These are phyloP conservation scores for Mimosa bimucronata DNA, from an alignment of 306 rosid genomes.

Conservation along the genomic window DNA sequence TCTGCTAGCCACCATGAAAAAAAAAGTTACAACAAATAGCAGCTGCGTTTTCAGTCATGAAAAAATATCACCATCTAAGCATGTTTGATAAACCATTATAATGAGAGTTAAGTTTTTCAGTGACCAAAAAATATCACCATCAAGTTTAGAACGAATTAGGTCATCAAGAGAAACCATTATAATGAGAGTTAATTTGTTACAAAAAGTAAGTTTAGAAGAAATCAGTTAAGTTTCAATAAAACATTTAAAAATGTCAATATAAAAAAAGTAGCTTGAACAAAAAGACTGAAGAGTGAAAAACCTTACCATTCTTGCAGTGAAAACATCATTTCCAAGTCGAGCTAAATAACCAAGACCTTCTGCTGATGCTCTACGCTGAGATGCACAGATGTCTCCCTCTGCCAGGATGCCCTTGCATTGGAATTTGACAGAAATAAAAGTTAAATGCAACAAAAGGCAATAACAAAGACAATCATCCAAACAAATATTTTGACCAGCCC, in stretches of 20 bases:
- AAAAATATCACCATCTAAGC: slow-evolving; percentile 9
- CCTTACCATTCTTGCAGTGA: slow-evolving; percentile 91
- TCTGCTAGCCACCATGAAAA: slow-evolving; percentile 55
- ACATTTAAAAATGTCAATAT: slow-evolving; percentile 16
- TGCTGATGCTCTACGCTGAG: slow-evolving; percentile 86
- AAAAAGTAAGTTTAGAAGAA: not conserved
- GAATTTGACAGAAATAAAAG: slow-evolving; percentile 32
- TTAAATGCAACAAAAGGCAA: not conserved
- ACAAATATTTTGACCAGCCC: slow-evolving; percentile 1
- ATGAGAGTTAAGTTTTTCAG: no score
- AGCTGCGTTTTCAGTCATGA: slow-evolving; percentile 8
- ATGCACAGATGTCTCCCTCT: slow-evolving; percentile 89
- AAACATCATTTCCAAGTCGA: slow-evolving; percentile 91
- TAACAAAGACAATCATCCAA: slow-evolving; percentile 11
- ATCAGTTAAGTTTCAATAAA: slow-evolving; percentile 15
- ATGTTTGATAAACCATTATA: not conserved
- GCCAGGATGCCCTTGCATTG: slow-evolving; percentile 78
- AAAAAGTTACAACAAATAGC: slow-evolving; percentile 21
- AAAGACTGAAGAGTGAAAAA: slow-evolving; percentile 34
- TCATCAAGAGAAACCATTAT: not conserved
- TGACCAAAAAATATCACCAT: slow-evolving; percentile 21
- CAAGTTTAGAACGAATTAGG: not conserved
- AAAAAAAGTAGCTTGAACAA: slow-evolving; percentile 21
- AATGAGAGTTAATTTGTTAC: not conserved
- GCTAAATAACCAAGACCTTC: slow-evolving; percentile 95